Percentiles rank a stretch among this genome's conserved stretches.
Evolutionary conservation across 225 moss, liverwort and hornwort species (phyloP).

Genomic region (Antitrichia curtipendula): DNA sequence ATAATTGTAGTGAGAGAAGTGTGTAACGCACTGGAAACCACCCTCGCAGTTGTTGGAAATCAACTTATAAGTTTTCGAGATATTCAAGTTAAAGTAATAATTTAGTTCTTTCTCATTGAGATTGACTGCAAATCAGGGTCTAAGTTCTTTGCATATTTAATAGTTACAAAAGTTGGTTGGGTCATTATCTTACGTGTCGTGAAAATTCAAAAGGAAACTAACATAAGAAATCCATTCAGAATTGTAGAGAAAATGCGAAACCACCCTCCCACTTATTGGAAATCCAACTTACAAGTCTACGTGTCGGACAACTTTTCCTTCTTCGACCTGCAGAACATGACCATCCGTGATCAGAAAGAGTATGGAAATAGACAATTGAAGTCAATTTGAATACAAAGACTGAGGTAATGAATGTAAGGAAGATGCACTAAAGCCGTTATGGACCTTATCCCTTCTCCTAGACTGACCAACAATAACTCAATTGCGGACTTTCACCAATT

Average conservation of each 20-base stretch:
- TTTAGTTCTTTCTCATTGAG: not conserved
- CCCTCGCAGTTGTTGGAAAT: not conserved
- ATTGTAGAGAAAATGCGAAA: not conserved
- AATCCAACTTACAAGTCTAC: constrained; percentile 67
- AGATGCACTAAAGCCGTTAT: too few relatives aligned
- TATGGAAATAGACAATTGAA: not conserved
- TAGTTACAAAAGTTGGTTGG: not conserved
- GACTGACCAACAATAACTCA: not conserved
- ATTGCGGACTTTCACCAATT: not conserved
- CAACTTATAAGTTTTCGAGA: constrained; percentile 52
- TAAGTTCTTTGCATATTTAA: not conserved
- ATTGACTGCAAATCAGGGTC: not conserved
- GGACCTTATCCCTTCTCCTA: not conserved
- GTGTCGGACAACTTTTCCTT: constrained; percentile 71
- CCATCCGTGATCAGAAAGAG: not conserved
- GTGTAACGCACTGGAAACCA: not conserved
- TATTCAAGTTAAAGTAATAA: not conserved
- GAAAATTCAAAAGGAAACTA: not conserved
- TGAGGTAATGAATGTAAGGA: not conserved
- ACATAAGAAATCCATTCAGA: not conserved
- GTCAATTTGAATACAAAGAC: not conserved
- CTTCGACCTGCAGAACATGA: constrained; percentile 43
- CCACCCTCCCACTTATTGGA: not conserved
- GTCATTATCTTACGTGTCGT: not conserved
- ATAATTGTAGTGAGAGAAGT: not conserved